Evolutionary conservation across 805 yeast species (phyloP).

Genomic region (Candida yuanshanica): DNA sequence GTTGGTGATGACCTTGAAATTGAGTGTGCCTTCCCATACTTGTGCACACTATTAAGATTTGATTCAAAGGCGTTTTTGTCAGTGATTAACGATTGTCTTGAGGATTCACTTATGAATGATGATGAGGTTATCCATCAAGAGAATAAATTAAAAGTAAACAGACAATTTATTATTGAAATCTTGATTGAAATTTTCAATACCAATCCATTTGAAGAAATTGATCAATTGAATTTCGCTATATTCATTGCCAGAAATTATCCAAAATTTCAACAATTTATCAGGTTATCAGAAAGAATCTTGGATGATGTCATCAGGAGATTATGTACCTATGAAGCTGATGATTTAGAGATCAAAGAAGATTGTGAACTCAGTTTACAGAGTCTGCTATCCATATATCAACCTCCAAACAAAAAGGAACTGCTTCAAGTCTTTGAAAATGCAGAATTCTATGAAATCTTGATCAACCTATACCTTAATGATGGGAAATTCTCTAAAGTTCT

Average conservation of each 20-base stretch:
- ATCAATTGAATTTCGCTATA: slow-evolving; percentile 42
- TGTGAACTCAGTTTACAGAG: slow-evolving; percentile 75
- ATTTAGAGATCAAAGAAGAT: slow-evolving; percentile 36
- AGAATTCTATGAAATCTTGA: slow-evolving; percentile 52
- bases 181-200: slow-evolving; percentile 52
- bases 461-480: slow-evolving; percentile 50
- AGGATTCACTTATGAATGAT: slow-evolving; percentile 69
- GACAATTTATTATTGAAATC: slow-evolving; percentile 77
- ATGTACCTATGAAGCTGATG: slow-evolving; percentile 33
- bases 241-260: slow-evolving; percentile 79
- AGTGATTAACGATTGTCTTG: slow-evolving; percentile 76
- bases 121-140: slow-evolving; percentile 32
- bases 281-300: slow-evolving; percentile 57
- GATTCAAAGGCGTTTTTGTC: slow-evolving; percentile 58
- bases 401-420: slow-evolving; percentile 45
- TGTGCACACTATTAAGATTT: slow-evolving; percentile 48
- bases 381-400: slow-evolving; percentile 60
- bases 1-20: slow-evolving; percentile 25
- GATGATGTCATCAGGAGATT: slow-evolving; percentile 43
- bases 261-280: slow-evolving; percentile 77
- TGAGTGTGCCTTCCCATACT: slow-evolving; percentile 65
- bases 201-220: slow-evolving; percentile 26
- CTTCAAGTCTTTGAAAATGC: slow-evolving; percentile 47
- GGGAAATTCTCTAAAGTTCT: slow-evolving; percentile 47
- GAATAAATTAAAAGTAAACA: slow-evolving; percentile 35